These are phyloP conservation scores for Yamadazyma dendronema DNA, from an alignment of 1,139 yeast species.

Conservation along the genomic window DNA sequence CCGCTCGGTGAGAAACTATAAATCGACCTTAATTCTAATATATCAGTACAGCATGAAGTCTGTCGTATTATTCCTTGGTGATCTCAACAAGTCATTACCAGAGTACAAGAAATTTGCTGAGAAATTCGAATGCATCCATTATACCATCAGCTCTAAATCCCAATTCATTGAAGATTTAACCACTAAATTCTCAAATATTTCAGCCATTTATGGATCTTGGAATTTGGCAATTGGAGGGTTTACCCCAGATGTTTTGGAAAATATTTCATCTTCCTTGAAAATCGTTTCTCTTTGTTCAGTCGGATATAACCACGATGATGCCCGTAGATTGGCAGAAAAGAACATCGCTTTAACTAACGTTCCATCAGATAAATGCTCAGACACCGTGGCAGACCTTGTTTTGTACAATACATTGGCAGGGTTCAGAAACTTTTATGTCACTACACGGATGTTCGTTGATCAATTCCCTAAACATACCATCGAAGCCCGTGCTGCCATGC, in stretches of 20 bases:
- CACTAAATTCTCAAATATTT: conserved; percentile 36
- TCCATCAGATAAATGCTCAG: conserved; percentile 59
- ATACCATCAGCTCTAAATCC: conserved; percentile 39
- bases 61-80: conserved; percentile 45
- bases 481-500: conserved; percentile 36
- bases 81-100: conserved; percentile 34
- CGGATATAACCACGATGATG: conserved; percentile 65
- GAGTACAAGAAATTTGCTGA: conserved; percentile 36
- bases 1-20: too few relatives aligned
- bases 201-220: conserved; percentile 67
- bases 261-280: conserved; percentile 52
- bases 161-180: conserved; percentile 39
- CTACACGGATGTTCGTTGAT: conserved; percentile 38
- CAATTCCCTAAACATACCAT: conserved; percentile 36
- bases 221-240: conserved; percentile 50
- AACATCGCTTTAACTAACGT: conserved; percentile 63
- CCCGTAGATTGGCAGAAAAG: conserved; percentile 31
- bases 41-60: not conserved
- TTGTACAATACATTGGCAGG: conserved; percentile 57
- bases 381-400: conserved; percentile 79
- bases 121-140: conserved; percentile 43
- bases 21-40: too few relatives aligned
- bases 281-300: conserved; percentile 67
- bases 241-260: conserved; percentile 41
- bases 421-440: conserved; percentile 58